Evolutionary conservation across 139 green algal genomes (phyloP), one percentile per base, ranked within the genome.

Genomic region (Diplosphaera chodatii): DNA sequence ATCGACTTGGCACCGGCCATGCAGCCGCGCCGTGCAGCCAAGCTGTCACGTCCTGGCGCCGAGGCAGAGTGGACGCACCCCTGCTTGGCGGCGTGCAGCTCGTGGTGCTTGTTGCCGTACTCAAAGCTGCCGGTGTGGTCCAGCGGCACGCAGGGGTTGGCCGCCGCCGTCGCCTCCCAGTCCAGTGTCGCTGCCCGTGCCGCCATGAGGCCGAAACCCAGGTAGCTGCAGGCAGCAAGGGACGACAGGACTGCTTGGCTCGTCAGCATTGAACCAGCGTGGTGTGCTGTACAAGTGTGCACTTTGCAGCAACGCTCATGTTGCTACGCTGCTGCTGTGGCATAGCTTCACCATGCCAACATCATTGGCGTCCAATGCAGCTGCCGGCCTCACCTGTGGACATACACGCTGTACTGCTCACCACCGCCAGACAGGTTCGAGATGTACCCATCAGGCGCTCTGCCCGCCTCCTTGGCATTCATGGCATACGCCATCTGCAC

Each of bases 121-220:
- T 77, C 78, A 65, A 88, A 92, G 20, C 21, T 28, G 40, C 3
- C 28, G 25, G 40, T 40, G 78, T 83, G 79, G 48, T 85, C 89
- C 40, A 67, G 75, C 1, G 85, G 74, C 32, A 96, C 86, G 84
- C 92, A 97, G n/a, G 88, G 85, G 77, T 93, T 88, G 15, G 69
- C 77, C 41, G 28, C 48, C 27, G 30, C n/a, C 4, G 73, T 67
- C 32, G 77, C 77, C 64, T 75, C 73, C 55, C 66, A 74, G 29
- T 65, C 78, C 20, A 99, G 85, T 25, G 97, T 81, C 28, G 87
- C 91, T 18, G 91, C 92, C 0, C 95, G 81, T 1, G 80, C 95
- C 3, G 95, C 95, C 95, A 98, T 99, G 37, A 99, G 81, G 20
- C 95, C 95, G 78, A 92, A 99, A 10, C 94, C 93, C 40, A 99